Conservation (phyloP, 345 rosid species). For the Xanthoceras sorbifolium region DNA sequence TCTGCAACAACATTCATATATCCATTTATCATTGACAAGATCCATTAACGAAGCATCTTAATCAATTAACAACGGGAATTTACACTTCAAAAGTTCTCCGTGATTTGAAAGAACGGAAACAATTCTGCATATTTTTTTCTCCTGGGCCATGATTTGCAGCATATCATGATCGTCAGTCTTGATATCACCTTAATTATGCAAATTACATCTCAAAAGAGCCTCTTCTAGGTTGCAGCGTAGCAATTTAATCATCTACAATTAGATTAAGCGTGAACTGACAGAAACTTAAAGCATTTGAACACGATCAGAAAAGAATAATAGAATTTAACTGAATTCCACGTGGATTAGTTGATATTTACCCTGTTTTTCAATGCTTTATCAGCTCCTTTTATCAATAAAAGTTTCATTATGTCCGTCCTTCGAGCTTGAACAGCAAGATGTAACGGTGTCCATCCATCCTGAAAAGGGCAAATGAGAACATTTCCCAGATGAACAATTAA, state of each 20-base stretch:
- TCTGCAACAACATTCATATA: neutral
- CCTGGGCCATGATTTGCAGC: neutral
- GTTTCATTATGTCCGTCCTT: slow-evolving; percentile 80
- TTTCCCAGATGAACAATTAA: neutral
- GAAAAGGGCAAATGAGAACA: slow-evolving; percentile 25
- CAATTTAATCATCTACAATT: neutral
- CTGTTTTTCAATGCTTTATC: slow-evolving; percentile 58
- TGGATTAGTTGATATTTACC: slow-evolving; percentile 28
- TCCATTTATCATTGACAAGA: neutral
- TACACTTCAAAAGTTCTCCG: neutral
- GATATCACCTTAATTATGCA: neutral
- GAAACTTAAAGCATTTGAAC: neutral
- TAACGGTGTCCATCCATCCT: slow-evolving; percentile 98
- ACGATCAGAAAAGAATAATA: neutral
- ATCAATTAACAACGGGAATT: neutral
- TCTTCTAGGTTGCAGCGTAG: neutral
- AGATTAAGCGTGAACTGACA: neutral
- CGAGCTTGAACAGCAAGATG: slow-evolving; percentile 89
- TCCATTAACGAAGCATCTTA: neutral
- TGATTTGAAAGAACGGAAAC: neutral
- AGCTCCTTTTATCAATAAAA: slow-evolving; percentile 79
- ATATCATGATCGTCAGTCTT: neutral
- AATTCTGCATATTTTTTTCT: neutral
- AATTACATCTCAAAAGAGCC: neutral
- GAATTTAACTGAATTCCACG: neutral